phyloP scores from a whole-genome alignment of 1,139 yeast species.

The Sugiyamaella paludigena region DNA sequence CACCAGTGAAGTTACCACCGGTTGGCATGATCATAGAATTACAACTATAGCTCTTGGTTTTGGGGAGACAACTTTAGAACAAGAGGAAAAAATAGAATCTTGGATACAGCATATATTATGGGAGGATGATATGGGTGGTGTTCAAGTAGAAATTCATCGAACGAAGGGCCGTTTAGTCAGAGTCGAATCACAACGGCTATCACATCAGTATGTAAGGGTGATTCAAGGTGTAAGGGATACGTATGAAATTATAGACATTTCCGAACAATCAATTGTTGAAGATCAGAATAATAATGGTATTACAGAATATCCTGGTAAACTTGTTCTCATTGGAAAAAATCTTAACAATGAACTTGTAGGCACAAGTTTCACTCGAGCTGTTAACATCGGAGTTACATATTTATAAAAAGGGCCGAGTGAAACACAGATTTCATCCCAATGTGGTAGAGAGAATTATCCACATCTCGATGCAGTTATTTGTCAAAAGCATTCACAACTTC shows the following conservation, averaged over 20 bases:
- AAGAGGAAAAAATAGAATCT: conserved; percentile 49
- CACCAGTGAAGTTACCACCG: conserved; percentile 7
- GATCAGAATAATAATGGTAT: conserved; percentile 31
- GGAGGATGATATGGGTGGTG: conserved; percentile 51
- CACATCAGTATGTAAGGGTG: conserved; percentile 44
- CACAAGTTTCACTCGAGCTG: conserved; percentile 3
- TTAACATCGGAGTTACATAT: neutral
- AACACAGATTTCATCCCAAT: too few relatives aligned
- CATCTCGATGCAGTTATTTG: too few relatives aligned
- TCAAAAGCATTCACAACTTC: neutral
- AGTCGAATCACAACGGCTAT: conserved; percentile 34
- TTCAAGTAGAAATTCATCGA: conserved; percentile 64
- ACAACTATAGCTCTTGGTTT: conserved; percentile 60
- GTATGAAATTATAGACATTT: conserved; percentile 68
- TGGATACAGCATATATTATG: conserved; percentile 68
- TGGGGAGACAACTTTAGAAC: conserved; percentile 41
- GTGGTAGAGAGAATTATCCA: neutral
- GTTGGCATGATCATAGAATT: conserved; percentile 46
- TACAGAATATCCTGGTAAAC: conserved; percentile 42
- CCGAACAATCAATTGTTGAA: conserved; percentile 32
- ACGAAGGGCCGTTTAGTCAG: conserved; percentile 69
- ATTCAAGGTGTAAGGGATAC: conserved; percentile 95
- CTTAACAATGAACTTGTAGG: conserved; percentile 32
- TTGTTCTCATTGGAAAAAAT: conserved; percentile 82
- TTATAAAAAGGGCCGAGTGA: neutral